Percentiles rank a stretch among this genome's conserved stretches.
phyloP scores from a whole-genome alignment of 1,139 yeast genomes.

The Geotrichum macrosporum region DNA sequence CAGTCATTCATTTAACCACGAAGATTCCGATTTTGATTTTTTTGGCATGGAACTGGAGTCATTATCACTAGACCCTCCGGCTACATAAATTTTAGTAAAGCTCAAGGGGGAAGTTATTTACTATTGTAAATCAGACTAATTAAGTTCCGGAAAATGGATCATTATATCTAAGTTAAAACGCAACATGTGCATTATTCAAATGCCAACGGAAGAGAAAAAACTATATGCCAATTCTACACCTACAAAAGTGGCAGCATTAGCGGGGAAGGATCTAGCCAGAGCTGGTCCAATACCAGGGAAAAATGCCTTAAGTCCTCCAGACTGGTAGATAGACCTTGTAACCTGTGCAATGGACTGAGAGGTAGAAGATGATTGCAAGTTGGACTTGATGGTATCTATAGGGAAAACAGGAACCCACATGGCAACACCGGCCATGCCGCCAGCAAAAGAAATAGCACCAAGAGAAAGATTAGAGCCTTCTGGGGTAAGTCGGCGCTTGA shows the following conservation, averaged over 20 bases:
- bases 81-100: conserved; percentile 5
- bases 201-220: conserved; percentile 42
- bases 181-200: no score
- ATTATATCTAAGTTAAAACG: no score
- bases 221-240: conserved; percentile 89
- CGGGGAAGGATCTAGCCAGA: conserved; percentile 89
- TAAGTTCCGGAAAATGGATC: no score
- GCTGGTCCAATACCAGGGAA: conserved; percentile 99
- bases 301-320: conserved; percentile 84
- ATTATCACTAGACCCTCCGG: conserved; percentile 7
- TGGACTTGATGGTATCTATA: conserved; percentile 88
- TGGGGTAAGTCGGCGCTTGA: conserved; percentile 59
- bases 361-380: conserved; percentile 63
- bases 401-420: conserved; percentile 99
- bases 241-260: conserved; percentile 94
- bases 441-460: conserved; percentile 77
- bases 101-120: no score
- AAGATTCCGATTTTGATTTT: conserved; percentile 15
- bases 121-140: no score
- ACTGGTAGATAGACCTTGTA: conserved; percentile 55
- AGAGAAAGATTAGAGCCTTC: conserved; percentile 54
- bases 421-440: conserved; percentile 92
- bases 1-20: no score
- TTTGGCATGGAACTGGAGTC: conserved; percentile 19
- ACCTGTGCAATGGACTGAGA: conserved; percentile 61